These are phyloP conservation scores for Trichoderma asperellum DNA, from an alignment of 2,329 filamentous ascomycete species.

Conservation along the genomic window DNA sequence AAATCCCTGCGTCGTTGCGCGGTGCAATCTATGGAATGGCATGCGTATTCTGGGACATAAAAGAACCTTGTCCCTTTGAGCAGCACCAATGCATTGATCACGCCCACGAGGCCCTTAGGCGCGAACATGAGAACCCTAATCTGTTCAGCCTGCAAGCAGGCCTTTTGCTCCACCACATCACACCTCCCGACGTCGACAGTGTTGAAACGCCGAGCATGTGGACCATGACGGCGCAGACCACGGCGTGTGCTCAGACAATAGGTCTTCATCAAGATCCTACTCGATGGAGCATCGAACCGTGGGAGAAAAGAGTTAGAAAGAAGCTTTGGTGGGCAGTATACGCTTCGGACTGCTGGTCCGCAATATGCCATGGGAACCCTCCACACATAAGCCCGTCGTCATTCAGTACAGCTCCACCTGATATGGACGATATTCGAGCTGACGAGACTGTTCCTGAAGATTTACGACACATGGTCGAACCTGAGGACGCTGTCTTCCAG, in stretches of 20 bases:
- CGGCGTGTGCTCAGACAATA: conserved; percentile 51
- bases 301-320: conserved; percentile 49
- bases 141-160: conserved; percentile 53
- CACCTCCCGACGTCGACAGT: conserved; percentile 50
- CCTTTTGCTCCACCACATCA: conserved; percentile 50
- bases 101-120: conserved; percentile 48
- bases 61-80: conserved; percentile 41
- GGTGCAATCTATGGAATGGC: conserved; percentile 52
- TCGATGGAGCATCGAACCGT: conserved; percentile 47
- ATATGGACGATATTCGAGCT: conserved; percentile 48
- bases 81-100: conserved; percentile 49
- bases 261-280: conserved; percentile 51
- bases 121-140: conserved; percentile 53
- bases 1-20: conserved; percentile 50
- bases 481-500: conserved; percentile 40
- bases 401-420: conserved; percentile 46
- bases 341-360: conserved; percentile 50
- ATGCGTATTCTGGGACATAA: conserved; percentile 47
- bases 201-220: conserved; percentile 53
- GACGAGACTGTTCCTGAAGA: conserved; percentile 49
- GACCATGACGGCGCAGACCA: conserved; percentile 49
- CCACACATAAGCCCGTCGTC: conserved; percentile 48
- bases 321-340: conserved; percentile 54
- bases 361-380: conserved; percentile 52
- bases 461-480: conserved; percentile 43